A percentile compares a stretch with the other conserved stretches of the same genome.
These are phyloP conservation scores for Aspergillus pseudoterreus DNA, from an alignment of 2,329 filamentous ascomycete genomes.

Conservation along the genomic window DNA sequence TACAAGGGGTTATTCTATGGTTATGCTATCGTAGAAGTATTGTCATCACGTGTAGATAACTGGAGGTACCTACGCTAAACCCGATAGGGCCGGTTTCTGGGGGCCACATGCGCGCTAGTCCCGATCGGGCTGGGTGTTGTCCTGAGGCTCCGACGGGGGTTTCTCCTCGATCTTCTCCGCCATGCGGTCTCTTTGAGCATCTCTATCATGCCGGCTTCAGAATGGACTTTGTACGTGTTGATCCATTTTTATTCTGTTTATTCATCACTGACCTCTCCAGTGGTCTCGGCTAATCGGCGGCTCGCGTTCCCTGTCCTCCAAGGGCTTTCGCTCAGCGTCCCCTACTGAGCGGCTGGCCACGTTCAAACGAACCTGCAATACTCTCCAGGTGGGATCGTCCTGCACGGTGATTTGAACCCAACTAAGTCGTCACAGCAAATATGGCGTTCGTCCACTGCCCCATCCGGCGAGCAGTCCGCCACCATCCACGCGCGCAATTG, in stretches of 20 bases:
- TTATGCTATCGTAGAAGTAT: too few relatives aligned
- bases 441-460: conserved; percentile 55
- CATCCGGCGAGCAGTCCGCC: conserved; percentile 50
- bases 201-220: conserved; percentile 9
- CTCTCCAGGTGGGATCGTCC: conserved; percentile 46
- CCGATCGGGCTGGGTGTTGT: conserved; percentile 1
- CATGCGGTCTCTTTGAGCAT: neutral
- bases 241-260: neutral
- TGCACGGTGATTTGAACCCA: neutral
- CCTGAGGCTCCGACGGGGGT: neutral
- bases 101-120: conserved; percentile 4
- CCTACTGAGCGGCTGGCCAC: conserved; percentile 58
- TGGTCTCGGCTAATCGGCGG: conserved; percentile 62
- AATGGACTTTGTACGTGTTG: conserved; percentile 45
- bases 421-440: conserved; percentile 45
- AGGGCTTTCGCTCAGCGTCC: conserved; percentile 50
- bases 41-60: conserved; percentile 2
- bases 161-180: neutral
- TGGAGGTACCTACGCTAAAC: neutral
- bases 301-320: conserved; percentile 43
- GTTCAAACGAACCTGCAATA: conserved; percentile 60
- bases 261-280: conserved; percentile 30
- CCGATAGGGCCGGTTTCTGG: neutral
- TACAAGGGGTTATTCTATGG: too few relatives aligned
- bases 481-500: conserved; percentile 49